Evolutionary conservation across 257 asterid species (phyloP), one percentile per base, ranked within the genome.

Genomic region (Nicotiana knightiana): DNA sequence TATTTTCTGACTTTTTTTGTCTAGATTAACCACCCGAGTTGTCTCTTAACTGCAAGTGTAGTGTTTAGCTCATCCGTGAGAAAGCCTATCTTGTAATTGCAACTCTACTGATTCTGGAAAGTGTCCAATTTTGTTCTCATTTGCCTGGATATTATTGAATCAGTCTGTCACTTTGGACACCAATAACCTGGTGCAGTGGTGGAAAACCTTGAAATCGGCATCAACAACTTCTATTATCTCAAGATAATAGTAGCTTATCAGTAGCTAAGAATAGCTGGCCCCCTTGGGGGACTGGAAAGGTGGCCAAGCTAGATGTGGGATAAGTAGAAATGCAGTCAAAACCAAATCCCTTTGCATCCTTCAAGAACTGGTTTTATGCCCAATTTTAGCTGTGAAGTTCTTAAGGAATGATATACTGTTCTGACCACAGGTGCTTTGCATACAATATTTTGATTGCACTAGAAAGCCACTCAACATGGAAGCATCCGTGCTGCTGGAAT

Each of bases 341-440:
- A 15, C 97, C 97, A 93, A 82, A 93, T 88, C 62, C 96, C 93
- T 75, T 82, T 83, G 89, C 97, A 91, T 64, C 89, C 81, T 39
- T 89, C 90, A 28, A 91, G 92, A 64, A 97, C 97, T 17, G 87
- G 97, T 18, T 92, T 77, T 4, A 95, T 90, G 3, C 97, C 95
- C 21, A 98, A 95, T 78, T 43, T 93, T 97, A 57, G 98, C 91
- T 80, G 94, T 93, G 89, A 87, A 93, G 89, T 93, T 93, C 75
- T 70, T 90, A 0, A 91, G 85, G 3, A 71, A 11, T 1, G 97
- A 81, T 82, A 78, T 1, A 97, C 95, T 21, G 89, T 32, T 66
- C 89, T 96, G 17, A 92, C 83, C 67, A 91, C 92, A 0, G 98
- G 98, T 51, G 91, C 97, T 93, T 53, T 96, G 89, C 53, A 93